These are phyloP conservation scores for Cyberlindnera mississippiensis DNA, from an alignment of 805 yeast species.

Conservation along the genomic window DNA sequence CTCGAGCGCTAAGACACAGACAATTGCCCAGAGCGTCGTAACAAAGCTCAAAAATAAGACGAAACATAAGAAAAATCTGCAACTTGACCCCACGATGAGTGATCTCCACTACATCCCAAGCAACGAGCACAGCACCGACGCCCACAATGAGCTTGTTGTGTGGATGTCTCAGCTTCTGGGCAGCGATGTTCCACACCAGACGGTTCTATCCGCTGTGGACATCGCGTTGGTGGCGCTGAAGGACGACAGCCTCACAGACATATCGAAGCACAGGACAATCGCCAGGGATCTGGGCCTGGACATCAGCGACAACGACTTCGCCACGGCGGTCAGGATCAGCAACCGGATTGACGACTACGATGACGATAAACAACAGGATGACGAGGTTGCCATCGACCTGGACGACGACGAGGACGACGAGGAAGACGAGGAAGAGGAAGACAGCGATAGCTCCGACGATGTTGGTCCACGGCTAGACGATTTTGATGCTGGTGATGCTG, in stretches of 20 bases:
- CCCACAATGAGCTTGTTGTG: slow-evolving; percentile 53
- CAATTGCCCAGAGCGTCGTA: slow-evolving; percentile 19
- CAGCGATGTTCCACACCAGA: slow-evolving; percentile 72
- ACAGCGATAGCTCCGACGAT: slow-evolving; percentile 32
- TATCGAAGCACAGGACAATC: slow-evolving; percentile 42
- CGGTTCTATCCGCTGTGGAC: slow-evolving; percentile 69
- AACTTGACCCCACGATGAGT: slow-evolving; percentile 38
- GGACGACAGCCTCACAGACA: slow-evolving; percentile 39
- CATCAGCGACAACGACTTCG: slow-evolving; percentile 29
- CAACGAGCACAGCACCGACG: slow-evolving; percentile 44
- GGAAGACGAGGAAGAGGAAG: slow-evolving; percentile 26
- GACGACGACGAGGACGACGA: slow-evolving; percentile 30
- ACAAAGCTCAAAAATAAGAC: slow-evolving; percentile 20
- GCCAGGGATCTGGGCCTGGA: slow-evolving; percentile 41
- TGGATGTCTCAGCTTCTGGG: slow-evolving; percentile 57
- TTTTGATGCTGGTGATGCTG: slow-evolving; percentile 21
- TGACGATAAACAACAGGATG: slow-evolving; percentile 30
- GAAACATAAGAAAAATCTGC: slow-evolving; percentile 24
- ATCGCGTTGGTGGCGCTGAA: slow-evolving; percentile 52
- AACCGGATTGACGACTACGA: slow-evolving; percentile 49
- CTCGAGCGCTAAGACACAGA: slow-evolving; percentile 22
- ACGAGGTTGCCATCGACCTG: slow-evolving; percentile 30
- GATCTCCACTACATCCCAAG: slow-evolving; percentile 61
- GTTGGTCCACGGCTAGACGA: slow-evolving; percentile 31
- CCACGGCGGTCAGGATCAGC: slow-evolving; percentile 33